These are phyloP conservation scores for Daldinia loculata DNA, from an alignment of 495 filamentous ascomycete genomes.

Conservation along the genomic window DNA sequence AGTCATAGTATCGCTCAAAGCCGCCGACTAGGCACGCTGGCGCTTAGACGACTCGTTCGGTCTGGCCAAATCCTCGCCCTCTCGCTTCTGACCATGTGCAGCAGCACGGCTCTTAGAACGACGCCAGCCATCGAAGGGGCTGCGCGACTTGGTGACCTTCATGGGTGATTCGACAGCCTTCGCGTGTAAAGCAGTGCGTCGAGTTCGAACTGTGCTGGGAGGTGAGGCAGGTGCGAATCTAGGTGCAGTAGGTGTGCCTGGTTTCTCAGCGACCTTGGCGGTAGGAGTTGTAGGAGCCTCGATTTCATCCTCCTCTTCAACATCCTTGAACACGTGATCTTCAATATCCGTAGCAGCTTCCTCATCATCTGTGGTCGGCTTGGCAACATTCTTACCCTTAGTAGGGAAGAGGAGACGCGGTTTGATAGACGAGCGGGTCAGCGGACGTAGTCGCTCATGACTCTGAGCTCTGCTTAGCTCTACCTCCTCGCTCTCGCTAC, in stretches of 20 bases:
- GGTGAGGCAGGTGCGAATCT: conserved; percentile 63
- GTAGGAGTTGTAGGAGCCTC: conserved; percentile 53
- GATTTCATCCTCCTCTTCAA: conserved; percentile 64
- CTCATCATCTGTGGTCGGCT: conserved; percentile 66
- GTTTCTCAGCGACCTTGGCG: conserved; percentile 42
- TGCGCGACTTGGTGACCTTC: conserved; percentile 54
- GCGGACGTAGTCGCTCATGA: conserved; percentile 59
- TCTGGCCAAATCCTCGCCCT: conserved; percentile 50
- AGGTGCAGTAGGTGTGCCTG: conserved; percentile 61
- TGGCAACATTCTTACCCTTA: conserved; percentile 59
- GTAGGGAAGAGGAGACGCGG: conserved; percentile 86
- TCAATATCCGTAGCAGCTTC: conserved; percentile 58
- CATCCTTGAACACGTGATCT: conserved; percentile 60
- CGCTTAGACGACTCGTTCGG: conserved; percentile 47
- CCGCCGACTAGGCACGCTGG: conserved; percentile 46
- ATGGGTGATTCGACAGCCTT: conserved; percentile 40
- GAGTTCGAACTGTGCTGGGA: conserved; percentile 63
- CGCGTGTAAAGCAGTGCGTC: conserved; percentile 52
- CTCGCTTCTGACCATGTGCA: conserved; percentile 54
- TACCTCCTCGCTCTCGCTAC: conserved; percentile 53
- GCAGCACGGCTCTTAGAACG: conserved; percentile 62
- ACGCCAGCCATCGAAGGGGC: conserved; percentile 73
- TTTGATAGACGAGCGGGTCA: conserved; percentile 79
- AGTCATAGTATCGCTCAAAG: neutral
- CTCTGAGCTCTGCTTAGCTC: conserved; percentile 56